Conservation (phyloP, 371 early-diverging fungal species). For the Actinomortierella wolfii region DNA sequence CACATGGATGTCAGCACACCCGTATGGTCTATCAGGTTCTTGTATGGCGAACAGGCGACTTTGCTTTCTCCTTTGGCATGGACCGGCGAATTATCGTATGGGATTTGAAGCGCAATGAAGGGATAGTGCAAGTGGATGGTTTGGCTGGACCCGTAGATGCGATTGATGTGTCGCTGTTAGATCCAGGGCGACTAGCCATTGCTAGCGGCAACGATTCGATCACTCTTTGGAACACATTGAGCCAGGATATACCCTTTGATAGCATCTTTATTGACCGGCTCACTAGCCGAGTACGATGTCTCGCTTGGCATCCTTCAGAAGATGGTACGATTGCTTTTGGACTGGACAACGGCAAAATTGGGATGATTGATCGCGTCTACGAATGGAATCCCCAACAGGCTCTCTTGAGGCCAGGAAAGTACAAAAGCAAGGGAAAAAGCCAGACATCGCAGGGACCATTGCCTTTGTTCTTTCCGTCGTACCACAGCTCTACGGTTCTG, state of each 20-base stretch:
- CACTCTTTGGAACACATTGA: constrained; percentile 36
- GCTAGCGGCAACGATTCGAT: constrained; percentile 27
- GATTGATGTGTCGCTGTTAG: constrained; percentile 15
- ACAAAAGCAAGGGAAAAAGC: no score
- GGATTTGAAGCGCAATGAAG: constrained; percentile 22
- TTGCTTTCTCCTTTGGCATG: constrained; percentile 35
- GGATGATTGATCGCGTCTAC: constrained; percentile 9
- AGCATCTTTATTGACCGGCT: constrained; percentile 21
- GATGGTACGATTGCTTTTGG: constrained; percentile 32
- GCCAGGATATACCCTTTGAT: constrained; percentile 29
- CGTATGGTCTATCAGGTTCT: constrained; percentile 33
- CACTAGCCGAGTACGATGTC: constrained; percentile 17
- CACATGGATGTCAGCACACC: constrained; percentile 15
- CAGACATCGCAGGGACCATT: no score
- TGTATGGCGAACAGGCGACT: constrained; percentile 25
- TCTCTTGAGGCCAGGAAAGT: no score
- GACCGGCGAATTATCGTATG: constrained; percentile 37
- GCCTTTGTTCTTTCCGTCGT: constrained; percentile 20
- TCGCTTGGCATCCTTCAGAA: constrained; percentile 38
- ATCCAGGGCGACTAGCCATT: constrained; percentile 29
- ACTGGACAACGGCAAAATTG: constrained; percentile 38
- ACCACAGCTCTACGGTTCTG: constrained; percentile 21
- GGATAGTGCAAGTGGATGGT: constrained; percentile 35
- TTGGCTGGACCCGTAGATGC: constrained; percentile 26
- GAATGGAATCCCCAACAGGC: no score